Conservation (phyloP, 331 rosid species). For the Spiraea crenata region DNA sequence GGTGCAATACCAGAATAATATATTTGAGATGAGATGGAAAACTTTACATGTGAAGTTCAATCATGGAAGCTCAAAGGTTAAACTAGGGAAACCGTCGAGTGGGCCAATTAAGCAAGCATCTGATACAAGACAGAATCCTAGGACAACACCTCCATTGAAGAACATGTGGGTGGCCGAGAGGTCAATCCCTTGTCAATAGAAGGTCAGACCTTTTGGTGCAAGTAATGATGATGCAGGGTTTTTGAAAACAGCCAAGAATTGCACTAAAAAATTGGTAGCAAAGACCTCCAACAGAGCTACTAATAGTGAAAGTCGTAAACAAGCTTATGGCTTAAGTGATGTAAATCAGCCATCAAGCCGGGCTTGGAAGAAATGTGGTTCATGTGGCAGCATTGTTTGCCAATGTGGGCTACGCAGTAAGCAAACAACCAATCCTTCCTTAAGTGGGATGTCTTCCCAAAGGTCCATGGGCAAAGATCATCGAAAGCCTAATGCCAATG, state of each 20-base stretch:
- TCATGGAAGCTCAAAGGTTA: constrained; percentile 38
- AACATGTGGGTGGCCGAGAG: constrained; percentile 35
- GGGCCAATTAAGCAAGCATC: constrained; percentile 32
- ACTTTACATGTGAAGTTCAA: constrained; percentile 40
- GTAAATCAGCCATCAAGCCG: constrained; percentile 23
- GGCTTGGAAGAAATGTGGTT: constrained; percentile 27
- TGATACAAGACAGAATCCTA: constrained; percentile 17
- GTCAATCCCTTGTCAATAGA: constrained; percentile 33
- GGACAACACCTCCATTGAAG: constrained; percentile 15
- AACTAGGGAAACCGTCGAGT: constrained; percentile 22
- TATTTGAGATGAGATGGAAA: constrained; percentile 68
- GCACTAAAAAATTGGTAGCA: constrained; percentile 33
- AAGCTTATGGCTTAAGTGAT: constrained; percentile 33
- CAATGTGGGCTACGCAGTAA: constrained; percentile 35
- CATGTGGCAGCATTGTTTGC: constrained; percentile 34
- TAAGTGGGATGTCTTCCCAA: constrained; percentile 49
- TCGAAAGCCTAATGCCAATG: constrained; percentile 20
- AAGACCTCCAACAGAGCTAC: constrained; percentile 52
- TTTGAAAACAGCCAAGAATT: constrained; percentile 34
- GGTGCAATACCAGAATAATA: constrained; percentile 52
- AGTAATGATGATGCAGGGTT: constrained; percentile 46
- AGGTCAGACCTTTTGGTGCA: constrained; percentile 32
- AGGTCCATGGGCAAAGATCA: constrained; percentile 40
- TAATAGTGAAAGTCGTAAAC: constrained; percentile 27
- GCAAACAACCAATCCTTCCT: constrained; percentile 27